Evolutionary conservation across 116 monocot genomes (phyloP).

Genomic region (Zostera marina): DNA sequence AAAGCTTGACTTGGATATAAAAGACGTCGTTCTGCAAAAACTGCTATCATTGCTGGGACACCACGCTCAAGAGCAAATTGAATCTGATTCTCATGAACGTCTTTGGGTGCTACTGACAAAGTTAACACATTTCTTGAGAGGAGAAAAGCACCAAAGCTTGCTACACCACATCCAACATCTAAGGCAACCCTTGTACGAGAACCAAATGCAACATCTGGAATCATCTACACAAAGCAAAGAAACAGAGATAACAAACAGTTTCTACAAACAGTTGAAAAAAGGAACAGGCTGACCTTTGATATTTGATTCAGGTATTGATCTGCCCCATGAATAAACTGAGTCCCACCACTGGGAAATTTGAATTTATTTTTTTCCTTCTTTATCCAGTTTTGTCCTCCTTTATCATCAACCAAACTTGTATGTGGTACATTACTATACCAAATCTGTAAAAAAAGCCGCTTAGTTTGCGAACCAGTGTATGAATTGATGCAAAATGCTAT

Average conservation of each 20-base stretch:
- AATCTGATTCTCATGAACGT: slow-evolving; percentile 95
- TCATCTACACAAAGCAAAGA: slow-evolving; percentile 44
- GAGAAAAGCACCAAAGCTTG: slow-evolving; percentile 89
- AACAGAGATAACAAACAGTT: too few relatives aligned
- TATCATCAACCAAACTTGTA: slow-evolving; percentile 71
- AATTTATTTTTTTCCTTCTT: slow-evolving; percentile 52
- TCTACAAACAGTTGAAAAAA: too few relatives aligned
- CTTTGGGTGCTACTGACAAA: slow-evolving; percentile 88
- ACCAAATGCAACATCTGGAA: slow-evolving; percentile 89
- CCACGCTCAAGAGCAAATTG: slow-evolving; percentile 98
- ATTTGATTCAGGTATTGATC: slow-evolving; percentile 78
- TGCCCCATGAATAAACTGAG: slow-evolving; percentile 93
- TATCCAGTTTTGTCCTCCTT: slow-evolving; percentile 98
- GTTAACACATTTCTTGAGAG: slow-evolving; percentile 67
- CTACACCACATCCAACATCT: slow-evolving; percentile 93
- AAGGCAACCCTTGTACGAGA: slow-evolving; percentile 43
- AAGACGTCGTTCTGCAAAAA: slow-evolving; percentile 70
- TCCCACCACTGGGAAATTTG: slow-evolving; percentile 92
- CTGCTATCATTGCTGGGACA: slow-evolving; percentile 92
- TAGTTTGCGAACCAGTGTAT: neutral
- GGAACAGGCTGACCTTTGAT: too few relatives aligned
- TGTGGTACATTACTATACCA: slow-evolving; percentile 96
- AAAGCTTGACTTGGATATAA: slow-evolving; percentile 90
- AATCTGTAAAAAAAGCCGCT: slow-evolving; percentile 26
- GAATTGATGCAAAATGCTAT: too few relatives aligned